Evolutionary conservation across 1,284 basidiomycete genomes (phyloP).

Genomic region (Cutaneotrichosporon sp.): DNA sequence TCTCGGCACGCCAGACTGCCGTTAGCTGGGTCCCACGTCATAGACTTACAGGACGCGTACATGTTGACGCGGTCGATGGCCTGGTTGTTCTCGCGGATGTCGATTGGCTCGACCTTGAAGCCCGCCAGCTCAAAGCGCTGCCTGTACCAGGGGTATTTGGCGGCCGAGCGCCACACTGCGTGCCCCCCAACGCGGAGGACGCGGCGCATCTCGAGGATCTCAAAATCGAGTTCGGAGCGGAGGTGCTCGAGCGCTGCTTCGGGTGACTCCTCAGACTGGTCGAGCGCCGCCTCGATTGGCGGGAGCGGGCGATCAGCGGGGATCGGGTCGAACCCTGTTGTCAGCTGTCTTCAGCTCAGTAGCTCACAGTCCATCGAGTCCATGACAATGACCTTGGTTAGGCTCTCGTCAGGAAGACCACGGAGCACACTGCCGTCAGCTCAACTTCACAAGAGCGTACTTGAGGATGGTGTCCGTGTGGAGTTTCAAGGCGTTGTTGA

Average conservation of each 20-base stretch:
- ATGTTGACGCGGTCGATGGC: slow-evolving; percentile 68
- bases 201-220: slow-evolving; percentile 63
- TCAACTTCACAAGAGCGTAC: slow-evolving; percentile 31
- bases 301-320: slow-evolving; percentile 55
- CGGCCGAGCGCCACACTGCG: slow-evolving; percentile 71
- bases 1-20: slow-evolving; percentile 42
- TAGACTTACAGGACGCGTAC: slow-evolving; percentile 53
- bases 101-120: slow-evolving; percentile 57
- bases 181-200: slow-evolving; percentile 65
- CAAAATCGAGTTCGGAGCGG: slow-evolving; percentile 61
- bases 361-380: slow-evolving; percentile 68
- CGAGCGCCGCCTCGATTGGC: slow-evolving; percentile 29
- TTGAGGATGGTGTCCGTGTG: slow-evolving; percentile 77
- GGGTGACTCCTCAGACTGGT: slow-evolving; percentile 51
- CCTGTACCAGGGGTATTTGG: slow-evolving; percentile 71
- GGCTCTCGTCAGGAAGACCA: slow-evolving; percentile 59
- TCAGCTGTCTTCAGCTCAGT: neutral
- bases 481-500: slow-evolving; percentile 66
- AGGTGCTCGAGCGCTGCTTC: slow-evolving; percentile 49
- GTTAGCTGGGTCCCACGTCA: slow-evolving; percentile 19
- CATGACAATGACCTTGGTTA: slow-evolving; percentile 73
- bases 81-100: slow-evolving; percentile 55
- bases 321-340: slow-evolving; percentile 62
- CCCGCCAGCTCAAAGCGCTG: slow-evolving; percentile 59
- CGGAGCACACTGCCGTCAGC: slow-evolving; percentile 58